A percentile compares a stretch with the other conserved stretches of the same genome.
Evolutionary conservation across 1,284 basidiomycete species (phyloP).

Genomic region (Pisolithus thermaeus): DNA sequence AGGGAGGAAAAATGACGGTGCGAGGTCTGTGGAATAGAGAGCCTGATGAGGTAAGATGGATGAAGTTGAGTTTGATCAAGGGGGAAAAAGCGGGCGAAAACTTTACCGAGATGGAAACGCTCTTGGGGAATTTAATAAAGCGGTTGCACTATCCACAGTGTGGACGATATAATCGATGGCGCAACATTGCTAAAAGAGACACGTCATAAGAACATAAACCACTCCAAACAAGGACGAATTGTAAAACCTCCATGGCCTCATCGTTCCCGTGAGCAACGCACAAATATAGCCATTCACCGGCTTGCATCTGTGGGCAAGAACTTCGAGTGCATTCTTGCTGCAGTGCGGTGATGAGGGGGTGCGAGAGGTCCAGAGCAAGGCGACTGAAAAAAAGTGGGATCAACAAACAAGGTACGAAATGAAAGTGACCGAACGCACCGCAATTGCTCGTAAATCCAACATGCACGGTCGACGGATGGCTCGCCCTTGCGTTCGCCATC

Average conservation of each 20-base stretch:
- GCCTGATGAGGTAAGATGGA: conserved; percentile 34
- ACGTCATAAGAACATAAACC: conserved; percentile 8
- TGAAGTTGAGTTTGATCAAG: conserved; percentile 1
- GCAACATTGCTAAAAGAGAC: conserved; percentile 70
- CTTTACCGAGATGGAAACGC: conserved; percentile 85
- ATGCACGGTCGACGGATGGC: conserved; percentile 66
- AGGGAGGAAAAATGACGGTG: conserved; percentile 85
- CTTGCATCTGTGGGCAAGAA: conserved; percentile 95
- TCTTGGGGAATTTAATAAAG: conserved; percentile 86
- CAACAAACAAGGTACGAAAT: neutral
- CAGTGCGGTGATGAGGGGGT: conserved; percentile 83
- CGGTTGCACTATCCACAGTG: conserved; percentile 89
- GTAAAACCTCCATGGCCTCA: conserved; percentile 65
- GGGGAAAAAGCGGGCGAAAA: conserved; percentile 19
- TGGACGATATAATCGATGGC: conserved; percentile 97
- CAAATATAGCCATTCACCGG: conserved; percentile 93
- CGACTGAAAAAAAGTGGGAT: conserved; percentile 47
- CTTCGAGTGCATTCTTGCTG: conserved; percentile 79
- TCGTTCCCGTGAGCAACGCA: conserved; percentile 89
- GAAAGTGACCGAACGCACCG: conserved; percentile 48
- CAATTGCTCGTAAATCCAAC: conserved; percentile 95
- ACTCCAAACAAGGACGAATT: conserved; percentile 2
- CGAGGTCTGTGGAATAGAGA: conserved; percentile 77
- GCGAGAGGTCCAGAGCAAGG: conserved; percentile 86
- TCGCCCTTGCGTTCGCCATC: conserved; percentile 42